phyloP scores from a whole-genome alignment of 2,329 filamentous ascomycete species.

The Fusarium dimerum region DNA sequence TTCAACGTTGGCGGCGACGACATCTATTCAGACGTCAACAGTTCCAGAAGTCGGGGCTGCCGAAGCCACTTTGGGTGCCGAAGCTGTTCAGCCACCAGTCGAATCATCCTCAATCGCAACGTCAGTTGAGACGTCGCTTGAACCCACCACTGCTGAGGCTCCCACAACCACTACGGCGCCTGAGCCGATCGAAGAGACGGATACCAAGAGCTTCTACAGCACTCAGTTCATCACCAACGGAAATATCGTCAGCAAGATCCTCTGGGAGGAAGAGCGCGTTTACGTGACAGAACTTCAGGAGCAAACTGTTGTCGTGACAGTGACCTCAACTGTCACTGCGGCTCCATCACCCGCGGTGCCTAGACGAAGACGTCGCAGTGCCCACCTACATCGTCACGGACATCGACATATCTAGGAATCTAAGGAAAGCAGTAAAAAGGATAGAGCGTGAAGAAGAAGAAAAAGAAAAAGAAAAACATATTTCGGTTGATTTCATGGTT shows the following conservation, averaged over 20 bases:
- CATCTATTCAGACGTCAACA: slow-evolving; percentile 9
- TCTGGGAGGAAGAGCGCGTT: slow-evolving; percentile 57
- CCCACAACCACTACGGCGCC: slow-evolving; percentile 30
- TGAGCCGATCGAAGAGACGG: slow-evolving; percentile 22
- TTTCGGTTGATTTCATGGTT: slow-evolving; percentile 21
- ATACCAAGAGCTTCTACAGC: slow-evolving; percentile 43
- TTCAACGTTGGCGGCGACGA: slow-evolving; percentile 2
- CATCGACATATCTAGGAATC: slow-evolving; percentile 28
- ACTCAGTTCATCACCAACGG: slow-evolving; percentile 56
- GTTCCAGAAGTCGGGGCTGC: slow-evolving; percentile 13
- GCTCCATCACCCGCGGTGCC: slow-evolving; percentile 12
- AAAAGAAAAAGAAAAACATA: slow-evolving; percentile 13
- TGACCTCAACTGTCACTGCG: slow-evolving; percentile 29
- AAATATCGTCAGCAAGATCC: slow-evolving; percentile 54
- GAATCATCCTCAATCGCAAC: neutral
- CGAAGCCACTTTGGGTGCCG: slow-evolving; percentile 7
- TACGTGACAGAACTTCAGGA: slow-evolving; percentile 51
- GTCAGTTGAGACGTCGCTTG: neutral
- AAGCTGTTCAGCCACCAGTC: slow-evolving; percentile 2
- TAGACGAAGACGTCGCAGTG: slow-evolving; percentile 30
- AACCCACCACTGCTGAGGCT: slow-evolving; percentile 12
- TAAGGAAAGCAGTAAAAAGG: slow-evolving; percentile 10
- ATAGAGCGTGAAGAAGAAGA: slow-evolving; percentile 10
- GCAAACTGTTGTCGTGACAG: slow-evolving; percentile 43
- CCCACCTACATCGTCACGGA: slow-evolving; percentile 40